Evolutionary conservation across 2,329 filamentous ascomycete species (phyloP), one percentile per base, ranked within the genome.

Genomic region (Rhynchosporium agropyri): DNA sequence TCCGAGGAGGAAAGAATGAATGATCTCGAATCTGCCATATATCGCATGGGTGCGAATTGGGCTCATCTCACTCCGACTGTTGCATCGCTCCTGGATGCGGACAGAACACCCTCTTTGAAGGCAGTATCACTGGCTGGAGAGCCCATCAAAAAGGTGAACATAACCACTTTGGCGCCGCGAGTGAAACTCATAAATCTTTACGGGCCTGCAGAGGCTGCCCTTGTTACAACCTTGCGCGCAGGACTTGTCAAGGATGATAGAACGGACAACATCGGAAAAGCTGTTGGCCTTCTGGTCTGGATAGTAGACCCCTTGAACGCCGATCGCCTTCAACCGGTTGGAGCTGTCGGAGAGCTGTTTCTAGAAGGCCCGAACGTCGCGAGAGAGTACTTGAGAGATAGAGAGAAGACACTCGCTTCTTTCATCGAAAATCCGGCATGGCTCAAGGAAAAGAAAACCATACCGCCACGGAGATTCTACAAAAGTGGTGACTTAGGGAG

Each of bases 171-270:
- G 77, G 75, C 74, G 13, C 31, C 64, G 63, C 20, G 67, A 26
- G 74, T 71, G 65, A 71, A 76, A 15, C 70, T 78, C 43, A 61
- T 77, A 58, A 79, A 79, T 69, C 73, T 70, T 0, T 97, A 96
- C 72, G 92, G 92, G 0, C 92, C 92, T 1, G 96, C 92, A 0
- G 92, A 97, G 77, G 90, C 90, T 4, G 45, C 36, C 13, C n/a
- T 51, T 26, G 20, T 13, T 12, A 85, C 61, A 10, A 50, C 57
- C 15, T 20, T 40, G 8, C 28, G 53, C 26, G 36, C 26, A 3
- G 36, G 42, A 33, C 42, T 50, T 15, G 31, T 40, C 9, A 40
- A 43, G 33, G 33, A 50, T 33, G 58, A 45, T 53, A 43, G 61
- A 5, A 28, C 64, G 6, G 50, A 54, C 3, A 43, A 65, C 29